phyloP scores from a whole-genome alignment of 805 yeast genomes.

The Barnettozyma pratensis region DNA sequence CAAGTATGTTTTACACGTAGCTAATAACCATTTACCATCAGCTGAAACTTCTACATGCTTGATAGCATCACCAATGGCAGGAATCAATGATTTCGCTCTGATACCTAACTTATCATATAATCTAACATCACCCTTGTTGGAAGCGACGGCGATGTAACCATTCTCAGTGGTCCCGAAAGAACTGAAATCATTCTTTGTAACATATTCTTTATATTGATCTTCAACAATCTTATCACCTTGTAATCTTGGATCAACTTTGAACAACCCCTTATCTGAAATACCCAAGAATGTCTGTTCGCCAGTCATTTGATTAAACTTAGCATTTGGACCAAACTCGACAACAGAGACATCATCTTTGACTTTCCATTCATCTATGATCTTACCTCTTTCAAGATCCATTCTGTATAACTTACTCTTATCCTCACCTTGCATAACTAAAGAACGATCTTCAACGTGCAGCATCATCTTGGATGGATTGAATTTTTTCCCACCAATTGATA shows the following conservation, averaged over 20 bases:
- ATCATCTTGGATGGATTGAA: slow-evolving; percentile 60
- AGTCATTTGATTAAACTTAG: slow-evolving; percentile 69
- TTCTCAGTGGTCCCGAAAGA: slow-evolving; percentile 54
- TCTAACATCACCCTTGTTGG: slow-evolving; percentile 69
- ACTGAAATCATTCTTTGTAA: slow-evolving; percentile 30
- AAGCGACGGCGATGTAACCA: slow-evolving; percentile 75
- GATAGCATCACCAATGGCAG: slow-evolving; percentile 77
- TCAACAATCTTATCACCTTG: slow-evolving; percentile 54
- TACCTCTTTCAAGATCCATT: slow-evolving; percentile 77
- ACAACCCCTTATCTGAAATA: slow-evolving; percentile 56
- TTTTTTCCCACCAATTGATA: slow-evolving; percentile 45
- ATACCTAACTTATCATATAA: slow-evolving; percentile 69
- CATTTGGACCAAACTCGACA: slow-evolving; percentile 60
- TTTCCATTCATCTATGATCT: slow-evolving; percentile 83
- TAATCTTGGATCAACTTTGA: slow-evolving; percentile 78
- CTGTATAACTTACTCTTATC: slow-evolving; percentile 47
- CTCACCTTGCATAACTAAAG: slow-evolving; percentile 60
- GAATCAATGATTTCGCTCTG: slow-evolving; percentile 72
- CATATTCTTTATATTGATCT: slow-evolving; percentile 48
- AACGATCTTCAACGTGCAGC: slow-evolving; percentile 71
- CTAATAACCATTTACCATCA: slow-evolving; percentile 78
- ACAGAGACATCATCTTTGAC: slow-evolving; percentile 44
- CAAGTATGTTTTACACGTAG: slow-evolving; percentile 70
- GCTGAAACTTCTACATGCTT: slow-evolving; percentile 65
- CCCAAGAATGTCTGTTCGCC: slow-evolving; percentile 74